A percentile compares a stretch with the other conserved stretches of the same genome.
phyloP scores from a whole-genome alignment of 129 eudicot species.

The Centrapalus pauciflorus region DNA sequence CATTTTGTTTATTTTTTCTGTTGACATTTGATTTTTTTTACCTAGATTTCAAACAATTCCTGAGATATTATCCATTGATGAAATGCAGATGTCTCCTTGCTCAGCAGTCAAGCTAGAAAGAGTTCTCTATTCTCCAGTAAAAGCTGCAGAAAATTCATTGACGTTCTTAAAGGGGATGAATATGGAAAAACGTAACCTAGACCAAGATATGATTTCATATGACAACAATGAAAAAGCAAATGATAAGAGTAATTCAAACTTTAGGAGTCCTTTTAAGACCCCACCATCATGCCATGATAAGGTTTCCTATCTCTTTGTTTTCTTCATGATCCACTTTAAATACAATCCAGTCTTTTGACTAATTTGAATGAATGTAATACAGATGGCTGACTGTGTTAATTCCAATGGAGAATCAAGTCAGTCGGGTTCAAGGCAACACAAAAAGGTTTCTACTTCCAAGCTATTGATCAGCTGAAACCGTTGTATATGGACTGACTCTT shows the following conservation, averaged over 20 bases:
- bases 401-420: slow-evolving; percentile 37
- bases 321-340: not conserved
- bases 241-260: slow-evolving; percentile 27
- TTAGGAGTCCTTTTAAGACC: slow-evolving; percentile 77
- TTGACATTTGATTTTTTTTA: not conserved
- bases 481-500: slow-evolving; percentile 3
- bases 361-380: slow-evolving; percentile 27
- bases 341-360: not conserved
- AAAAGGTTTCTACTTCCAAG: slow-evolving; percentile 53
- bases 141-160: slow-evolving; percentile 38
- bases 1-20: slow-evolving; percentile 12
- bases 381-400: slow-evolving; percentile 47
- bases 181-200: slow-evolving; percentile 31
- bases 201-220: slow-evolving; percentile 24
- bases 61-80: slow-evolving; percentile 8
- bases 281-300: slow-evolving; percentile 79
- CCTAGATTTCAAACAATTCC: not conserved
- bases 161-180: slow-evolving; percentile 30
- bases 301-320: slow-evolving; percentile 39
- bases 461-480: not conserved
- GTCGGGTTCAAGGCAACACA: slow-evolving; percentile 74
- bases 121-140: slow-evolving; percentile 49
- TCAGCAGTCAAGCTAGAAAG: slow-evolving; percentile 56
- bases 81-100: slow-evolving; percentile 46
- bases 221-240: slow-evolving; percentile 35